Base-by-base conservation (phyloP, 1,139 yeast genomes). In the Petasospora fabianii region DNA sequence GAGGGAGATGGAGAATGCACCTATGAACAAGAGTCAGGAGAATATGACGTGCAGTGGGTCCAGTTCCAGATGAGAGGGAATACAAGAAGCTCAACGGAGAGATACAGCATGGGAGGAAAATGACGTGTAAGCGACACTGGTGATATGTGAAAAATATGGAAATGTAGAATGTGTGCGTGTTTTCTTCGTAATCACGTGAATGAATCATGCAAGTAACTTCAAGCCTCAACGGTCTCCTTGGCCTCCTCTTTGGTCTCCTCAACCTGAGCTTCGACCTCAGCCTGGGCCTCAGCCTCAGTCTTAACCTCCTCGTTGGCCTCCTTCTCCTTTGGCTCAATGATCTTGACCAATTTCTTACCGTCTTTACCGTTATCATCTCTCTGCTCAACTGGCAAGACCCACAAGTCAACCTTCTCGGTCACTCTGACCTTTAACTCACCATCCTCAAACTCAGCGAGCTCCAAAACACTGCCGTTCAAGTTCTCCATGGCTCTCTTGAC, bases 311-410 rank as follows among this genome's bases (percentile, higher is more conserved):
- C 24, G 24, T 32, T 20, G 21, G 32, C 12, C 31, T 35, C 32
- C 18, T 31, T 32, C 27, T 31, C 16, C 5, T 12, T 32, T 24
- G 42, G 38, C 22, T 32, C 36, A 32, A 41, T 26, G 26, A 41
- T 9, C 15, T 20, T 13, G 16, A 41, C 16, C 6, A 41, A 24
- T 28, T 34, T 34, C 32, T 31, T 34, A 8, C 35, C 68, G 34
- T 64, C 68, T 27, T 49, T 50, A 22, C 73, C 74, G 26, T 53
- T 53, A 14, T 59, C 68, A 24, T 65, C 59, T 50, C 82, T 69
- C 48, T 73, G 74, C 24, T 61, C 65, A 22, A 48, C 47, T 2
- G 80, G 73, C 39, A 77, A 56, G 14, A 77, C 66, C 81, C 82
- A 77, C 36, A 60, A 63, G 26, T 61, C 56, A 59, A 69, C 71